Base-by-base conservation (phyloP, 2,329 filamentous ascomycete genomes). In the Monosporascus ibericus region DNA sequence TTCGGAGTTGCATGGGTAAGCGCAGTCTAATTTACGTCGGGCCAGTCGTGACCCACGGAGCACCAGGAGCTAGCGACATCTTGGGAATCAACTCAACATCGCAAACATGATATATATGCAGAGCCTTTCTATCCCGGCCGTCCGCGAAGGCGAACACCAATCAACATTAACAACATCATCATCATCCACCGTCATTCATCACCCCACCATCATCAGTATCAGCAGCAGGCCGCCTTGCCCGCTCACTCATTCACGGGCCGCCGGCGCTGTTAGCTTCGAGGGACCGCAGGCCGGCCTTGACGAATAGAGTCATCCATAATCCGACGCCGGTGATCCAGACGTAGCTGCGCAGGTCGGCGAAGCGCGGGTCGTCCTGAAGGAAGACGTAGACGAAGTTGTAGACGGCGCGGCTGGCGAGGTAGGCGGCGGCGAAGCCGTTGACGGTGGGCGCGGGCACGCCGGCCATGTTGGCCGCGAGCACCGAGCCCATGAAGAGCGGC, bases 391-490 rank as follows among this genome's bases (percentile, higher is more conserved):
- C 58, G 54, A 68, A 55, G 64, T 73, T 72, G 65, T 73, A 79
- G 42, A 61, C 58, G 24, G 65, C 52, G 18, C 76, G 72, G 56
- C 65, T 65, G 36, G 55, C 64, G 18, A 79, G 54, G 52, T 78
- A 78, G 37, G 63, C 61, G 30, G 70, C 53, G 37, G 68, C 62
- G 24, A 78, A 59, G 38, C 54, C 44, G 59, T 79, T 79, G 57
- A 77, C 60, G 25, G 60, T 63, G n/a, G 54, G 48, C 14, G 59
- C 54, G 14, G 68, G 59, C 3, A 78, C 67, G 22, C 70, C 68
- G 6, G 75, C 67, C n/a, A 65, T 60, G 61, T 77, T 78, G 56
- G 72, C 76, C 17, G 76, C 76, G 38, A 73, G 65, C 18, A 80
- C 68, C 40, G 63, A 70, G 3, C 52, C 54, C 17, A 55, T 40